phyloP scores from a whole-genome alignment of 75 land plant species.

The Cryptomeria japonica region DNA sequence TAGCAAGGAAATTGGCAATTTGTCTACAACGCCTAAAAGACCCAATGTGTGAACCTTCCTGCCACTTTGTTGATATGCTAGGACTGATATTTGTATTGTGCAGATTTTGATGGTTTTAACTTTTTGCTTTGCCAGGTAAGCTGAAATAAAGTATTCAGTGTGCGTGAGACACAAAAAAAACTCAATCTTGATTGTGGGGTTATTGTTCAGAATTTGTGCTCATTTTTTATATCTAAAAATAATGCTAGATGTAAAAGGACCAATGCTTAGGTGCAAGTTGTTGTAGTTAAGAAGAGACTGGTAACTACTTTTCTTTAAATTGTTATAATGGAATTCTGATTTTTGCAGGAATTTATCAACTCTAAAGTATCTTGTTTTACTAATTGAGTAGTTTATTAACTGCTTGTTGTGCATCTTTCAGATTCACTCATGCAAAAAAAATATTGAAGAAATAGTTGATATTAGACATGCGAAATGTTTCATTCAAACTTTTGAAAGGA shows the following conservation, averaged over 20 bases:
- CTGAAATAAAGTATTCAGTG: not conserved
- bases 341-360: not conserved
- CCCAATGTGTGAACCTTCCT: not conserved
- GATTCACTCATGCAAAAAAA: not conserved
- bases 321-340: not conserved
- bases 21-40: not conserved
- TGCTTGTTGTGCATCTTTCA: not conserved
- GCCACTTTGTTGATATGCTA: not conserved
- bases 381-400: not conserved
- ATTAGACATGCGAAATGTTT: not conserved
- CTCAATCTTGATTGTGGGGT: not conserved
- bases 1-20: not conserved
- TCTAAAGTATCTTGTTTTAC: not conserved
- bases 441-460: not conserved
- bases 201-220: not conserved
- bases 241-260: not conserved
- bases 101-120: not conserved
- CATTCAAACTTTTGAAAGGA: not conserved
- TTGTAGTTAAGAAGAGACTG: not conserved
- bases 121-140: not conserved
- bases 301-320: not conserved
- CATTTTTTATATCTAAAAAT: not conserved
- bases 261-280: not conserved
- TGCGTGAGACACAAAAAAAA: not conserved
- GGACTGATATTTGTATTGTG: not conserved